A percentile compares a stretch with the other conserved stretches of the same genome.
Conservation (phyloP, 2,329 filamentous ascomycete genomes). For the Cytospora piceicola region DNA sequence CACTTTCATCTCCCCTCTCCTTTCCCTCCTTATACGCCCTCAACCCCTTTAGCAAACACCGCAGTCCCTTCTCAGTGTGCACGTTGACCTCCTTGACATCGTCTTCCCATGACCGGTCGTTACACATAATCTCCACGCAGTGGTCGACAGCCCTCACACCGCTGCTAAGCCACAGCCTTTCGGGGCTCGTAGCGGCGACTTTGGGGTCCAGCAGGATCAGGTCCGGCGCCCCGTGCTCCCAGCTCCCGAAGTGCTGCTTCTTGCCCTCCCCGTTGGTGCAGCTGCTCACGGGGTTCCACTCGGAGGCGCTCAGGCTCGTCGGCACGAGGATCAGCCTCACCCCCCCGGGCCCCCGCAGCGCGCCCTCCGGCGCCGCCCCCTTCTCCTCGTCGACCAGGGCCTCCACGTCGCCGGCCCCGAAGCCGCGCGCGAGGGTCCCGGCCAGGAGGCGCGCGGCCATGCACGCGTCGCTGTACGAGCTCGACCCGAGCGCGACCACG, state of each 20-base stretch:
- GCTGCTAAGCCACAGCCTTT: background rate
- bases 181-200: background rate
- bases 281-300: constrained; percentile 1
- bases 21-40: background rate
- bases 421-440: background rate
- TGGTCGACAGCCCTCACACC: constrained; percentile 1
- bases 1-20: background rate
- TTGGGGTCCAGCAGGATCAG: background rate
- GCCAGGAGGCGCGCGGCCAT: background rate
- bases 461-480: background rate
- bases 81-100: background rate
- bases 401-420: background rate
- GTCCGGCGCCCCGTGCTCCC: background rate
- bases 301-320: constrained; percentile 1
- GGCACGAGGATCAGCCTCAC: background rate
- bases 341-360: background rate
- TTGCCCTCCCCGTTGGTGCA: background rate
- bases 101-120: background rate
- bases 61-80: background rate
- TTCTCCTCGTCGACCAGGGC: background rate
- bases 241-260: background rate
- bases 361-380: background rate
- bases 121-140: background rate
- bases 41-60: background rate
- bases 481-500: background rate